These are phyloP conservation scores for Panicum virgatum DNA, from an alignment of 202 grass and related monocot genomes.

Conservation along the genomic window DNA sequence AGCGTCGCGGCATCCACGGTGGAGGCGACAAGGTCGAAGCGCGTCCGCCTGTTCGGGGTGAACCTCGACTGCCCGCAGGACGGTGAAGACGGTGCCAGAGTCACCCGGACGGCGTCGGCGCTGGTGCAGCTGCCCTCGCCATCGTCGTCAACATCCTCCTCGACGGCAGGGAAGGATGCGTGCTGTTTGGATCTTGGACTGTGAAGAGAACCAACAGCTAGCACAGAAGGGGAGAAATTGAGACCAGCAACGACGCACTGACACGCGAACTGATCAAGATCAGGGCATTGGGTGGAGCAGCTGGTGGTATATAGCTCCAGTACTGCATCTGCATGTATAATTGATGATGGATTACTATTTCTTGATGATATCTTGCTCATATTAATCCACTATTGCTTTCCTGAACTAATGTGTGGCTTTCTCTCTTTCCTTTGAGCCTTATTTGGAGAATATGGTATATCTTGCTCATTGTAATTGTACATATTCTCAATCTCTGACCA, in stretches of 20 bases:
- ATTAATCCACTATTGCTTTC: slow-evolving; percentile 32
- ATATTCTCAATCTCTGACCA: slow-evolving; percentile 34
- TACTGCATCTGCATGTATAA: slow-evolving; percentile 38
- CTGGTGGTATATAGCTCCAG: slow-evolving; percentile 57
- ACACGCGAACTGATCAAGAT: slow-evolving; percentile 41
- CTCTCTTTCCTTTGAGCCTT: background rate
- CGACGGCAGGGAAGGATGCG: slow-evolving; percentile 56
- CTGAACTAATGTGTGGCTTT: slow-evolving; percentile 18
- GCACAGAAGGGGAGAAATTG: background rate
- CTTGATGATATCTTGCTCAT: slow-evolving; percentile 38
- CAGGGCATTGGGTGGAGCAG: slow-evolving; percentile 28
- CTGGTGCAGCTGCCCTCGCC: slow-evolving; percentile 47
- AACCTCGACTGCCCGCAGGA: slow-evolving; percentile 69
- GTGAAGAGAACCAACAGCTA: slow-evolving; percentile 21
- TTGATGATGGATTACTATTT: slow-evolving; percentile 40
- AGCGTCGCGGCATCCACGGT: slow-evolving; percentile 15
- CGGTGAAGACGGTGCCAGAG: background rate
- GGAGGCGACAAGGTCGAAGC: slow-evolving; percentile 46
- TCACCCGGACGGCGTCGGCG: background rate
- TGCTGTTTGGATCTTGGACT: slow-evolving; percentile 78
- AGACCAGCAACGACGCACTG: slow-evolving; percentile 20
- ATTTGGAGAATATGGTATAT: slow-evolving; percentile 18
- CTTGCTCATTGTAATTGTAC: slow-evolving; percentile 8
- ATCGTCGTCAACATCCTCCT: slow-evolving; percentile 51
- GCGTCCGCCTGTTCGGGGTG: slow-evolving; percentile 89